Base-by-base conservation (phyloP, 257 asterid genomes). In the Salvia miltiorrhiza region DNA sequence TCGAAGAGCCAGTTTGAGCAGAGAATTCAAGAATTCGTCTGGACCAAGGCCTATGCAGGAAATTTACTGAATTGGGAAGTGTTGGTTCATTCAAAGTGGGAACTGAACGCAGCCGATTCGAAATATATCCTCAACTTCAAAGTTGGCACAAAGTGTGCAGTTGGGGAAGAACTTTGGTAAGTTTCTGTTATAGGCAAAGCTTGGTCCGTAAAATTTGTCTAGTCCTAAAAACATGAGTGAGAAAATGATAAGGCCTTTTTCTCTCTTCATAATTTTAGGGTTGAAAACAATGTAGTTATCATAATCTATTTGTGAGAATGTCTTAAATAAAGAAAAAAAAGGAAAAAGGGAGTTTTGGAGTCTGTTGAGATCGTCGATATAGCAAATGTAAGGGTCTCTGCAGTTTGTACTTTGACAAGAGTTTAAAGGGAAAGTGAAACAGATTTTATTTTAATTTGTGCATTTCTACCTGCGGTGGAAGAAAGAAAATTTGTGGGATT, bases 61-160 rank as follows among this genome's bases (percentile, higher is more conserved):
- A 57, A 59, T 76, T 68, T 43, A 68, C 67, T 81, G 90, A 84
- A 78, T 74, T 63, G 85, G 87, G 79, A 76, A 81, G 91, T 80
- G 99, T 83, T 80, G 92, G 95, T 90, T 85, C 96, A 87, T 86
- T 93, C 97, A 85, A 90, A 87, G 88, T 84, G 97, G 95, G 97
- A 80, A 82, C 90, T 64, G 82, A 81, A 77, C 83, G 63, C 95
- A 64, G 86, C 89, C 84, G 71, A 76, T 70, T 73, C 71, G 7
- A 65, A 40, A 50, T 33, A 37, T 7, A 9, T 73, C 82, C 83
- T 75, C 85, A 72, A 71, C 73, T 41, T 76, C 73, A 45, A 79
- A 59, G 61, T 58, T 64, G 78, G 83, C 86, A 79, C 88, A 1
- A 82, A 88, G 58, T 47, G 87, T 81, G 88, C 80, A 57, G 84